A percentile compares a stretch with the other conserved stretches of the same genome.
These are phyloP conservation scores for Cicer yamashitae DNA, from an alignment of 306 rosid genomes.

Conservation along the genomic window DNA sequence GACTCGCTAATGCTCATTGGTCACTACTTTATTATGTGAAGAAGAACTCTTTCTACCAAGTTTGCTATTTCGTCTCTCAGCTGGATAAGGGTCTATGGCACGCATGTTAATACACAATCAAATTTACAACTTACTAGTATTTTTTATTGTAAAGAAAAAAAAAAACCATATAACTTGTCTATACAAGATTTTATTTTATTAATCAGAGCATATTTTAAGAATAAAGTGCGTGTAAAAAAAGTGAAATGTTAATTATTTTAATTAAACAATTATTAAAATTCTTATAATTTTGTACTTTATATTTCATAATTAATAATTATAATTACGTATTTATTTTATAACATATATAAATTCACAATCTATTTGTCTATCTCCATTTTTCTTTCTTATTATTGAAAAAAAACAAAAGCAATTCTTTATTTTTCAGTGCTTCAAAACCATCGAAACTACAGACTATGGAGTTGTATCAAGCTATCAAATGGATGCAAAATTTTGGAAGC, in stretches of 20 bases:
- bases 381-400: not conserved
- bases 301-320: too few species aligned
- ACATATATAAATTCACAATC: not conserved
- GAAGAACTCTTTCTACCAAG: constrained; percentile 14
- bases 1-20: constrained; percentile 14
- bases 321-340: too few species aligned
- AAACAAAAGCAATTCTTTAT: not conserved
- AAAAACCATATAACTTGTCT: not conserved
- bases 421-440: not conserved
- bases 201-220: not conserved
- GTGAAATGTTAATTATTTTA: too few species aligned
- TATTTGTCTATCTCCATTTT: not conserved
- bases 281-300: not conserved
- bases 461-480: too few species aligned
- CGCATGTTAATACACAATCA: constrained; percentile 40
- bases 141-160: too few species aligned
- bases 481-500: too few species aligned
- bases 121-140: too few species aligned
- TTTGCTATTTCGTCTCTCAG: constrained; percentile 22
- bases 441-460: not conserved
- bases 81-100: constrained; percentile 47
- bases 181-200: not conserved
- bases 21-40: not conserved
- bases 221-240: too few species aligned
- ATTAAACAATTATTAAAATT: not conserved